Percentiles rank a stretch among this genome's conserved stretches.
phyloP scores from a whole-genome alignment of 1,284 basidiomycete genomes.

The Cystobasidium pallidum region DNA sequence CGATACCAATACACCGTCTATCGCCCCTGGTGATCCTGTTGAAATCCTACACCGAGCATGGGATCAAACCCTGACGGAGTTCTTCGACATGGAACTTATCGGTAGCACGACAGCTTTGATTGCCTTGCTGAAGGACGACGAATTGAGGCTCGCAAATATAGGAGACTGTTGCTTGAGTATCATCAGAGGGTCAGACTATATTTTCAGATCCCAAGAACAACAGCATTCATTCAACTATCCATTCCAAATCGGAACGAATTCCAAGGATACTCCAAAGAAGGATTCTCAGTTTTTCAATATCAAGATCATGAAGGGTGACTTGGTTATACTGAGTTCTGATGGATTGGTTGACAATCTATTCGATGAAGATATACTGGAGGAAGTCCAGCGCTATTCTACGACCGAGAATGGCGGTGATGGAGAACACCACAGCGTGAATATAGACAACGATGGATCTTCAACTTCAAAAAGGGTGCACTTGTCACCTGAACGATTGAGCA shows the following conservation, averaged over 20 bases:
- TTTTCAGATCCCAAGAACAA: conserved; percentile 90
- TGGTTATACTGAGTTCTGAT: conserved; percentile 86
- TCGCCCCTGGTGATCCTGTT: conserved; percentile 60
- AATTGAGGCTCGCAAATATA: conserved; percentile 84
- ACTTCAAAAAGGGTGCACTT: conserved; percentile 52
- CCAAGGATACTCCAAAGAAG: conserved; percentile 67
- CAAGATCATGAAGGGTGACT: conserved; percentile 80
- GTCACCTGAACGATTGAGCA: conserved; percentile 61
- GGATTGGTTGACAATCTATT: conserved; percentile 93
- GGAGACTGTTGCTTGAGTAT: conserved; percentile 76
- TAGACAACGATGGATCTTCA: neutral
- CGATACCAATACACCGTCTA: neutral
- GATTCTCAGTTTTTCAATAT: conserved; percentile 75
- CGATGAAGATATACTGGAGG: conserved; percentile 91
- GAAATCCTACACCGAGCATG: conserved; percentile 64
- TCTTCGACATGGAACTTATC: conserved; percentile 60
- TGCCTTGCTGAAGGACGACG: conserved; percentile 67
- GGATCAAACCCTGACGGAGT: conserved; percentile 61
- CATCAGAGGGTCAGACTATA: conserved; percentile 56
- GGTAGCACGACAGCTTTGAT: conserved; percentile 64
- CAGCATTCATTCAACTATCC: conserved; percentile 96
- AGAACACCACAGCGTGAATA: no score
- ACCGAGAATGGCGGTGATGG: conserved; percentile 11
- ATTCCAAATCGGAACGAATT: conserved; percentile 79
- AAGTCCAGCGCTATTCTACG: conserved; percentile 70